phyloP scores from a whole-genome alignment of 495 filamentous ascomycete genomes.

The Annulohypoxylon stygium region DNA sequence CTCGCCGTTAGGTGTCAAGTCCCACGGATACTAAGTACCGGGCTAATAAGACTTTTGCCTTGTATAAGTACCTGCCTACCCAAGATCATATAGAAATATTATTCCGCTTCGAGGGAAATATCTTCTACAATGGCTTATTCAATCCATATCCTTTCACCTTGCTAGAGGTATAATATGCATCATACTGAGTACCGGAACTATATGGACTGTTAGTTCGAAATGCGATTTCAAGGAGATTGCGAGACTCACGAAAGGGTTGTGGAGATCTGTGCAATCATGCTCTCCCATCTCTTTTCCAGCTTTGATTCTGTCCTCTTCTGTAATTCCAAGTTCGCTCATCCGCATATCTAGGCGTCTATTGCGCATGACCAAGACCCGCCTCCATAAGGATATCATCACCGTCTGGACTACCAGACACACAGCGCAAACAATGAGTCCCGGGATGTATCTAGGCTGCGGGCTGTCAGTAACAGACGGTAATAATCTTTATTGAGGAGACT shows the following conservation, averaged over 20 bases:
- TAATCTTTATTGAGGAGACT: constrained; percentile 2
- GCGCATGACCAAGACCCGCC: constrained; percentile 33
- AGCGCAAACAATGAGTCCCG: constrained; percentile 31
- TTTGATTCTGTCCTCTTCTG: constrained; percentile 41
- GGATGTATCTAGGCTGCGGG: constrained; percentile 39
- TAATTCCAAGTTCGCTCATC: constrained; percentile 42
- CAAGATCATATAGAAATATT: no score
- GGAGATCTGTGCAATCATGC: constrained; percentile 42
- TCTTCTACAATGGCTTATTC: not conserved
- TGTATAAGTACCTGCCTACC: no score
- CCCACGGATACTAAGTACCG: no score
- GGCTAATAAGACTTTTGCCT: no score
- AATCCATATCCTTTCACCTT: not conserved
- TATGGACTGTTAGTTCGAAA: constrained; percentile 4
- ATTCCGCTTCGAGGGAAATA: no score
- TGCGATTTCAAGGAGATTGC: not conserved
- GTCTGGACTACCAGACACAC: constrained; percentile 34
- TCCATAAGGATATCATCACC: constrained; percentile 36
- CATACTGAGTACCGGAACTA: constrained; percentile 36
- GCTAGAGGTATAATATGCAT: not conserved
- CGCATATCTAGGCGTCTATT: constrained; percentile 35
- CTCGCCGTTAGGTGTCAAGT: no score
- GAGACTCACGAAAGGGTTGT: constrained; percentile 43
- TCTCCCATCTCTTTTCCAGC: constrained; percentile 46
- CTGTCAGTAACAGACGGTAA: not conserved